Base-by-base conservation (phyloP, 2,329 filamentous ascomycete species). In the Claviceps africana region DNA sequence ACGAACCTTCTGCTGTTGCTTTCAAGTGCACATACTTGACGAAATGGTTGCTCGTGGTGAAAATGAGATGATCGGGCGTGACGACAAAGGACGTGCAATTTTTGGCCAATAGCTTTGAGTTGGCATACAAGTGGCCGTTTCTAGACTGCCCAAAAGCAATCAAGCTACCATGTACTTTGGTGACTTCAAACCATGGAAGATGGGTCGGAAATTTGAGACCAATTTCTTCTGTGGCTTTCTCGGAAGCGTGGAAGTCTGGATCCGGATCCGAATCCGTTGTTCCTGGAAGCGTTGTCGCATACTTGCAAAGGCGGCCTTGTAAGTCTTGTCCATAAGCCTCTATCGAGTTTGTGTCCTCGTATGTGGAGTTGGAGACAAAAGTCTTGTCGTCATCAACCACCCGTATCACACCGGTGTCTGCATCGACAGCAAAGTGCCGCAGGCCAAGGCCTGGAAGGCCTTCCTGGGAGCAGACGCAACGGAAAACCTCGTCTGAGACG, bases 31-130 rank as follows among this genome's bases (percentile, higher is more conserved):
- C 83, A 66, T 96, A 96, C 67, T 98, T 98, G 56, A 98, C 75
- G 3, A 96, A 74, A 65, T 97, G 90, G 57, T 89, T 89, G 54
- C 84, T 89, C 0, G 93, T 98, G 0, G 93, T 98, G 62, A 91
- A 89, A 53, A 97, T 81, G 15, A 98, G 73, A 70, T 97, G 91
- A 21, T 82, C 80, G 0, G 82, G 74, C 0, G 91, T 95, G 28
- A 90, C 70, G 6, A 89, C 65, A 60, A 95, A 97, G 0, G 93
- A 98, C 0, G 91, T 97, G 67, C 89, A 95, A 60, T 93, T 95
- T 65, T 86, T 88, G 15, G 83, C 80, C 45, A 96, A 71, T 5
- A 86, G 72, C 17, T 77, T 79, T 3, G 83, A 81, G 62, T 90
- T 86, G 42, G 85, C 87, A 63, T 86, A 94, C 0, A 98, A 72